Conservation (phyloP, 306 rosid genomes). For the Prunus mongolica region DNA sequence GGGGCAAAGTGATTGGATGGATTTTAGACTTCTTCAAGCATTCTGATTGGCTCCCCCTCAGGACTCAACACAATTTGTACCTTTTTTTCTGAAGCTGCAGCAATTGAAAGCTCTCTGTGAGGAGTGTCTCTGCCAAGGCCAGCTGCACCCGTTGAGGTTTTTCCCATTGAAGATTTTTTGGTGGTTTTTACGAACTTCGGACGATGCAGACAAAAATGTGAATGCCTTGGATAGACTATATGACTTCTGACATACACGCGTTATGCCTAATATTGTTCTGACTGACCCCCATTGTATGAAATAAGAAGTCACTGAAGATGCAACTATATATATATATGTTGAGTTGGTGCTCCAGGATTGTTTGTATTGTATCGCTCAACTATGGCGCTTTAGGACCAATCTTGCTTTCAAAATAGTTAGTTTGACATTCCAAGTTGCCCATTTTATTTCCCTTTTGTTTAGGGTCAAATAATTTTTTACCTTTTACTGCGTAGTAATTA, state of each 20-base stretch:
- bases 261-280: constrained; percentile 30
- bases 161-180: constrained; percentile 39
- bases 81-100: constrained; percentile 57
- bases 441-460: not conserved
- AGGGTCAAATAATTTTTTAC: not conserved
- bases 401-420: not conserved
- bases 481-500: not conserved
- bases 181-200: constrained; percentile 41
- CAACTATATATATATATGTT: constrained; percentile 23
- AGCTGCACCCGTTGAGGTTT: constrained; percentile 21
- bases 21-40: constrained; percentile 28
- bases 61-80: constrained; percentile 52
- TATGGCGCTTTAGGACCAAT: not conserved
- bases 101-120: constrained; percentile 47
- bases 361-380: constrained; percentile 10
- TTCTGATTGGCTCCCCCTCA: constrained; percentile 38
- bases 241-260: constrained; percentile 31
- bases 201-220: constrained; percentile 35
- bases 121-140: constrained; percentile 29
- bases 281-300: constrained; percentile 48
- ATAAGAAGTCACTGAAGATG: constrained; percentile 24
- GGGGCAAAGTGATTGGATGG: constrained; percentile 72
- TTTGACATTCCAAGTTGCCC: not conserved
- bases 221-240: constrained; percentile 41
- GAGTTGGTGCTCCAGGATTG: constrained; percentile 14